Evolutionary conservation across 139 green algal genomes (phyloP).

Genomic region (Micromonas pusilla): DNA sequence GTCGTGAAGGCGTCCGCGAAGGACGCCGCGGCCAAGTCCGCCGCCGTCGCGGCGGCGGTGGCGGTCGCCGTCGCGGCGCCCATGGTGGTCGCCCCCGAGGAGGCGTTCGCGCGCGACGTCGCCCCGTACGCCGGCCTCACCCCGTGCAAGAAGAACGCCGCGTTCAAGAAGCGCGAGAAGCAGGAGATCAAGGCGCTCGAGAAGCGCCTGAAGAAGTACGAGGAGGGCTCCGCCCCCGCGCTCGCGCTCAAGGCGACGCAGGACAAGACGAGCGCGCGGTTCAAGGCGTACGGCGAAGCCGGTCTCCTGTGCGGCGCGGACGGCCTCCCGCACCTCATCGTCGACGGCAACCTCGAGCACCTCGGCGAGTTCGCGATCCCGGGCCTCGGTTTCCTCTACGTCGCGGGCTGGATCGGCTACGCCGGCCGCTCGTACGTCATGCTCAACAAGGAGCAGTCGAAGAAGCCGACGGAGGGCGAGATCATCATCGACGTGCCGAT

Average conservation of each 20-base stretch:
- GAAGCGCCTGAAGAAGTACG: constrained; percentile 87
- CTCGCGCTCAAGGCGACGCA: constrained; percentile 90
- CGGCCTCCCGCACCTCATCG: constrained; percentile 95
- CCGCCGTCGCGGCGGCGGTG: constrained; percentile 33
- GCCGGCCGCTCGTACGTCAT: constrained; percentile 87
- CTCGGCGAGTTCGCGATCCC: constrained; percentile 85
- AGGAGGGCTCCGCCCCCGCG: constrained; percentile 71
- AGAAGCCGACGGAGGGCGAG: constrained; percentile 82
- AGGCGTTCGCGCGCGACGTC: constrained; percentile 72
- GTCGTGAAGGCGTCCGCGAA: neutral
- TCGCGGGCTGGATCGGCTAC: constrained; percentile 93
- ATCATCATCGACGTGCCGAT: constrained; percentile 94
- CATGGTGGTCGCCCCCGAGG: constrained; percentile 33
- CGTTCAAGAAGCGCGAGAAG: constrained; percentile 88
- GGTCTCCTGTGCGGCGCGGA: constrained; percentile 95
- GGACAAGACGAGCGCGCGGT: constrained; percentile 85
- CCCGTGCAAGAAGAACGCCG: constrained; percentile 89
- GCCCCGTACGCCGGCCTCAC: constrained; percentile 69
- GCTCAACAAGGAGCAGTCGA: constrained; percentile 36
- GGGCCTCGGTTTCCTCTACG: constrained; percentile 95
- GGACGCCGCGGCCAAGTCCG: constrained; percentile 14
- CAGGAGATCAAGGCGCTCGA: constrained; percentile 82
- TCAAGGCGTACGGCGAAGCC: constrained; percentile 81
- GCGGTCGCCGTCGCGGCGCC: constrained; percentile 23
- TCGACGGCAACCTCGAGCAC: constrained; percentile 92